phyloP scores from a whole-genome alignment of 176 grass and related monocot genomes.

The Aegilops sharonensis region DNA sequence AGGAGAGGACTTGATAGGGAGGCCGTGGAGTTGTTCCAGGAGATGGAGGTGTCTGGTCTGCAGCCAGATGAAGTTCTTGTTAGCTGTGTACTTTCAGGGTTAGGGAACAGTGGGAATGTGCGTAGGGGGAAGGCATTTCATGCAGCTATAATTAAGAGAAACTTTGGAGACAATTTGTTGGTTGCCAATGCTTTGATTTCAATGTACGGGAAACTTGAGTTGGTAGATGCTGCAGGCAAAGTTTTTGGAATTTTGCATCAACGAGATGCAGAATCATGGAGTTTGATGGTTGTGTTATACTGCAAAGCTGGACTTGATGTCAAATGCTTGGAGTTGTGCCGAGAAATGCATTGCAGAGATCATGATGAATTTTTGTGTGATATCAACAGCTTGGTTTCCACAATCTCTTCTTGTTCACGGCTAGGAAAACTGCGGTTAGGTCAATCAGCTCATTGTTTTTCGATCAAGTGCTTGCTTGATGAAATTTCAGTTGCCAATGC shows the following conservation, averaged over 20 bases:
- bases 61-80: constrained; percentile 64
- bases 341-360: constrained; percentile 44
- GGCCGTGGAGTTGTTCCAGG: constrained; percentile 35
- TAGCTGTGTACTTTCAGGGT: constrained; percentile 53
- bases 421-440: constrained; percentile 44
- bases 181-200: constrained; percentile 60
- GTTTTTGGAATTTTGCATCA: constrained; percentile 43
- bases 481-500: constrained; percentile 57
- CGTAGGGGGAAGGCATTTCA: constrained; percentile 55
- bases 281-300: constrained; percentile 52
- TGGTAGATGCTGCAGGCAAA: constrained; percentile 39
- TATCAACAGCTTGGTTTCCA: constrained; percentile 54
- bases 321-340: constrained; percentile 67
- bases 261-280: constrained; percentile 55
- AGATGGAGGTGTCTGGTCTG: constrained; percentile 45
- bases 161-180: constrained; percentile 35
- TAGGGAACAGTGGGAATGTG: constrained; percentile 36
- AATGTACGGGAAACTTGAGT: constrained; percentile 62
- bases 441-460: constrained; percentile 51
- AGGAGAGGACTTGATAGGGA: constrained; percentile 38
- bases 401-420: constrained; percentile 54
- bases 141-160: constrained; percentile 50
- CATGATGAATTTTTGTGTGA: constrained; percentile 29
- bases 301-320: constrained; percentile 51
- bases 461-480: constrained; percentile 43